Conservation (phyloP, 208 protist genomes). For the Leishmania gerbilli region DNA sequence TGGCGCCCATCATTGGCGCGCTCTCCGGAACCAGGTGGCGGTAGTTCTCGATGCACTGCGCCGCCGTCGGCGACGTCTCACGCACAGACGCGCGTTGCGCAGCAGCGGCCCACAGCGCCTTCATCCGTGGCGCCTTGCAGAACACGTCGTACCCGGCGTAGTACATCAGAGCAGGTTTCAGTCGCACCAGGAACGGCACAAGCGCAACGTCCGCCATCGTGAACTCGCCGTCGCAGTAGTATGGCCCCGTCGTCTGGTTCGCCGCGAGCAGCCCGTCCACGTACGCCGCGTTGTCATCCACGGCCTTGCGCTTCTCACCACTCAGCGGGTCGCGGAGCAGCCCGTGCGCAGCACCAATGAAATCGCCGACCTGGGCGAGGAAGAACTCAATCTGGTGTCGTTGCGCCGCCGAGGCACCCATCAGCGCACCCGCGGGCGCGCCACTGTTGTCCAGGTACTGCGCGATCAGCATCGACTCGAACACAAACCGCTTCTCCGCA, state of each 20-base stretch:
- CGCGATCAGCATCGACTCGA: conserved; percentile 74
- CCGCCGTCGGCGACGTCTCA: conserved; percentile 39
- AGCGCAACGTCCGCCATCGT: conserved; percentile 77
- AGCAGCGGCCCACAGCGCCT: conserved; percentile 51
- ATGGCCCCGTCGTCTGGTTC: conserved; percentile 60
- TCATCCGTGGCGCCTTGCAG: conserved; percentile 59
- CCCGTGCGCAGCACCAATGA: conserved; percentile 49
- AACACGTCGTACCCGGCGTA: conserved; percentile 74
- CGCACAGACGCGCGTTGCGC: conserved; percentile 55
- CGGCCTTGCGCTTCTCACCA: conserved; percentile 48
- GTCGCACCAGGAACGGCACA: conserved; percentile 70
- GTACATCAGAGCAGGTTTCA: conserved; percentile 55
- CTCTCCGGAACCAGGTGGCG: conserved; percentile 40
- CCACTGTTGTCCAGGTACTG: conserved; percentile 68
- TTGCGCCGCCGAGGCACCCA: conserved; percentile 49
- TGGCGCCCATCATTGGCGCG: conserved; percentile 33
- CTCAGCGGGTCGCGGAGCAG: conserved; percentile 60
- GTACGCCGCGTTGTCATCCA: conserved; percentile 62
- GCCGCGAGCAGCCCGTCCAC: conserved; percentile 65
- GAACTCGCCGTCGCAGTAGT: conserved; percentile 71
- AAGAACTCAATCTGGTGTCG: conserved; percentile 79
- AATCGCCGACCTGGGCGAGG: conserved; percentile 54
- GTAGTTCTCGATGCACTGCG: conserved; percentile 45
- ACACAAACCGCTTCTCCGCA: conserved; percentile 37
- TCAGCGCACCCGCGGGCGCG: conserved; percentile 30